These are phyloP conservation scores for Clitopilus passeckerianus DNA, from an alignment of 768 basidiomycete genomes.

Conservation along the genomic window DNA sequence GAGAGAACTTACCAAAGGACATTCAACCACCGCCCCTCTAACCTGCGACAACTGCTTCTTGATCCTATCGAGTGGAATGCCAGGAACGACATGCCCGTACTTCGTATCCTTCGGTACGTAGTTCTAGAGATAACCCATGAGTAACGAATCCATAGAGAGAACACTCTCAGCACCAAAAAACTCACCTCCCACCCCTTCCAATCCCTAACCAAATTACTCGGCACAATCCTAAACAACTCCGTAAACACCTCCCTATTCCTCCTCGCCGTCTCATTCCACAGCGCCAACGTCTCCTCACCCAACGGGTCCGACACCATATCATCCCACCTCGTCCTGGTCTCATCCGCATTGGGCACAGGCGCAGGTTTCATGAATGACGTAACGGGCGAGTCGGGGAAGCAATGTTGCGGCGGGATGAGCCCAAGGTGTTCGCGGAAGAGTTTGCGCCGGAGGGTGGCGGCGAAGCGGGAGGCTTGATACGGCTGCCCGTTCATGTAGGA, in stretches of 20 bases:
- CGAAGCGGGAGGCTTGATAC: slow-evolving; percentile 74
- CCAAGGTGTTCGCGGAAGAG: slow-evolving; percentile 88
- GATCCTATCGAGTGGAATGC: slow-evolving; percentile 58
- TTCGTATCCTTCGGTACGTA: slow-evolving; percentile 68
- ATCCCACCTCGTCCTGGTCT: slow-evolving; percentile 56
- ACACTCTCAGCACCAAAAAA: slow-evolving; percentile 6
- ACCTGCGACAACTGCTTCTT: slow-evolving; percentile 73
- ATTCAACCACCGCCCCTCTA: slow-evolving; percentile 70
- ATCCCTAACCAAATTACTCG: slow-evolving; percentile 73
- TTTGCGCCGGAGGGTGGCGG: slow-evolving; percentile 76
- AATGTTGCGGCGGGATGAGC: slow-evolving; percentile 70
- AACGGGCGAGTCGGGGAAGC: slow-evolving; percentile 26
- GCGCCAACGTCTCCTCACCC: slow-evolving; percentile 44
- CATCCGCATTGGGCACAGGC: slow-evolving; percentile 65
- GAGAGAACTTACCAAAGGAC: slow-evolving; percentile 54
- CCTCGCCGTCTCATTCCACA: slow-evolving; percentile 70
- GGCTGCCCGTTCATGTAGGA: slow-evolving; percentile 75
- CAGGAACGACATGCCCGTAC: slow-evolving; percentile 76
- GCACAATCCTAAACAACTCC: slow-evolving; percentile 83
- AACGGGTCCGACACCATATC: slow-evolving; percentile 75
- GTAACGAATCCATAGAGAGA: no score
- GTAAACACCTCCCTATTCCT: slow-evolving; percentile 83
- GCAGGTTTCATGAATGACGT: slow-evolving; percentile 77
- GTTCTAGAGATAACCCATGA: no score
- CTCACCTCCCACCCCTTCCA: slow-evolving; percentile 78